These are phyloP conservation scores for Euphorbia schlechtendalii DNA, from an alignment of 441 rosid species.

Conservation along the genomic window DNA sequence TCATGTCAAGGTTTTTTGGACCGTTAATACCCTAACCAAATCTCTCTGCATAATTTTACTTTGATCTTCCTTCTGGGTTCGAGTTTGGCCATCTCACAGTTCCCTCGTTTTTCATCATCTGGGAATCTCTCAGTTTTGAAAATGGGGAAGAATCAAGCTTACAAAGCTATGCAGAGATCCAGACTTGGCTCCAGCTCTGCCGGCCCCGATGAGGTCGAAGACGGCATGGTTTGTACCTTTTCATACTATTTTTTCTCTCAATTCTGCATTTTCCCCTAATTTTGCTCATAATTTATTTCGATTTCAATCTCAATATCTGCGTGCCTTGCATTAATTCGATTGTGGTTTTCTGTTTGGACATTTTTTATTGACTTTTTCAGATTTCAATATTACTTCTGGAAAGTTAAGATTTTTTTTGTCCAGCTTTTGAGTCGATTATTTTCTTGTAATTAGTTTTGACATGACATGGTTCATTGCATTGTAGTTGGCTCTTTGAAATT, in stretches of 20 bases:
- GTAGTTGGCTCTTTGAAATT: background rate
- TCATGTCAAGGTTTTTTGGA: slow-evolving; percentile 18
- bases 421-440: background rate
- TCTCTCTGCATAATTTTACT: background rate
- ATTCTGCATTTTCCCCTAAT: background rate
- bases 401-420: background rate
- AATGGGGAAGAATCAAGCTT: slow-evolving; percentile 97
- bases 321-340: slow-evolving; percentile 4
- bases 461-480: background rate
- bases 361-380: background rate
- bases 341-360: background rate
- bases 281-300: background rate
- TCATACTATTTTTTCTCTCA: slow-evolving; percentile 27
- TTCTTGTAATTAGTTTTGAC: background rate
- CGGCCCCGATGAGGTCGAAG: slow-evolving; percentile 79
- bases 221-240: slow-evolving; percentile 99
- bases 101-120: slow-evolving; percentile 10
- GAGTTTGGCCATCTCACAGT: slow-evolving; percentile 4
- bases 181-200: slow-evolving; percentile 76
- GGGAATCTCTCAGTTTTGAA: slow-evolving; percentile 23
- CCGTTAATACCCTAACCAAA: slow-evolving; percentile 24
- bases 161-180: slow-evolving; percentile 98
- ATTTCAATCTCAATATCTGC: background rate
- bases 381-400: background rate
- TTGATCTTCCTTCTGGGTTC: slow-evolving; percentile 11